Base-by-base conservation (phyloP, 1,139 yeast genomes). In the Saccharomyces uvarum region DNA sequence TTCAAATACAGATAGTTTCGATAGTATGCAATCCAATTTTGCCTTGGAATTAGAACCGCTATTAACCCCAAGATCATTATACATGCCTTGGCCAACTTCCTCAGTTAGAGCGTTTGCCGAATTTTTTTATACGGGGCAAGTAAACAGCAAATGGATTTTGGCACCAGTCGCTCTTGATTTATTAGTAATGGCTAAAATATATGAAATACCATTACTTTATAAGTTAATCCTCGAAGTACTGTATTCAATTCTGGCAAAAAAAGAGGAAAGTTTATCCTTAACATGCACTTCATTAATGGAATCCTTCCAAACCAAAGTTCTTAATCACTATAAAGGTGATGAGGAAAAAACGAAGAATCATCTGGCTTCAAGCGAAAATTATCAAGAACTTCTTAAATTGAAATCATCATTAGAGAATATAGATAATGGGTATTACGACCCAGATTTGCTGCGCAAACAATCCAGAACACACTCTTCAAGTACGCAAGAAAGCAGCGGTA, bases 71-170 rank as follows among this genome's bases (percentile, higher is more conserved):
- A 75, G 95, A 57, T 77, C 82, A 21, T 67, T 86, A 32, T 86
- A 83, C 61, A 67, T 86, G 58, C 93, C 95, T 4, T 84, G 83
- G 71, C 70, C 83, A 2, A 81, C 85, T 0, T 67, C 72, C 1
- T 78, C 88, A 0, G 80, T 86, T 9, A 77, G 76, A 55, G 89
- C 88, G 1, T 80, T 86, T 61, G 75, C 86, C 48, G 93, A 86
- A 63, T 86, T 82, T 67, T 74, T 86, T 57, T 85, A 84, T 63
- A 86, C 91, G 6, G 95, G 93, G 0, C 90, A 86, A 68, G 80
- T 86, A 33, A 89, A 88, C 33, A 82, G 84, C 56, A 83, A 80
- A 61, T 86, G 91, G 91, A 70, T 77, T 13, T 70, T 86, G 38
- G 74, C 79, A 2, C 91, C 91, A 0, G 83, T 87, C 0, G 79